Evolutionary conservation across 148 eudicot species (phyloP).

Genomic region (Chenopodium berlandieri): DNA sequence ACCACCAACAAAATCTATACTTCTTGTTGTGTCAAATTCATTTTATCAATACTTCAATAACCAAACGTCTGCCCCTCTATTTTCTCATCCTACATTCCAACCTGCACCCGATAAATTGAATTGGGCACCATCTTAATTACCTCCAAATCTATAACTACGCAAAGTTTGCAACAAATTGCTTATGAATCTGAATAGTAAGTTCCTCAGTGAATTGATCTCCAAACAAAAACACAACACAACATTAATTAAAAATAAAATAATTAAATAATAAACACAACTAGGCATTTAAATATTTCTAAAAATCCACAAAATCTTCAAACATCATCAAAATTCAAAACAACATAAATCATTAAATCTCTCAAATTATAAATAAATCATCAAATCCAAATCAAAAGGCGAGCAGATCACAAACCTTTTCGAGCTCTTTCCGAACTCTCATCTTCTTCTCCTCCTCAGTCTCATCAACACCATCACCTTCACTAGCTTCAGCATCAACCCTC

Average conservation of each 20-base stretch:
- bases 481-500: constrained; percentile 40
- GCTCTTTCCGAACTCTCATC: constrained; percentile 79
- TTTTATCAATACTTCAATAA: not conserved
- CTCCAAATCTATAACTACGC: no score
- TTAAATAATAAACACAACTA: not conserved
- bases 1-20: not conserved
- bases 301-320: not conserved
- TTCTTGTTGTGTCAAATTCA: not conserved
- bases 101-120: no score
- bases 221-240: not conserved
- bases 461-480: constrained; percentile 35
- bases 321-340: not conserved
- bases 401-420: constrained; percentile 58
- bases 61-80: not conserved
- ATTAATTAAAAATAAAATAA: not conserved
- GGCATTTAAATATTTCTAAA: not conserved
- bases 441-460: constrained; percentile 84
- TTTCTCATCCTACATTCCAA: not conserved
- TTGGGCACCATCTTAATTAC: not conserved
- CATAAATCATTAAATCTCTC: not conserved
- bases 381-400: not conserved
- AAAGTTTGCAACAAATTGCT: not conserved
- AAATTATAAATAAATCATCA: not conserved
- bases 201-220: not conserved
- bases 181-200: not conserved